phyloP scores from a whole-genome alignment of 192 early-diverging fungal genomes.

The Gaertneriomyces sp. region DNA sequence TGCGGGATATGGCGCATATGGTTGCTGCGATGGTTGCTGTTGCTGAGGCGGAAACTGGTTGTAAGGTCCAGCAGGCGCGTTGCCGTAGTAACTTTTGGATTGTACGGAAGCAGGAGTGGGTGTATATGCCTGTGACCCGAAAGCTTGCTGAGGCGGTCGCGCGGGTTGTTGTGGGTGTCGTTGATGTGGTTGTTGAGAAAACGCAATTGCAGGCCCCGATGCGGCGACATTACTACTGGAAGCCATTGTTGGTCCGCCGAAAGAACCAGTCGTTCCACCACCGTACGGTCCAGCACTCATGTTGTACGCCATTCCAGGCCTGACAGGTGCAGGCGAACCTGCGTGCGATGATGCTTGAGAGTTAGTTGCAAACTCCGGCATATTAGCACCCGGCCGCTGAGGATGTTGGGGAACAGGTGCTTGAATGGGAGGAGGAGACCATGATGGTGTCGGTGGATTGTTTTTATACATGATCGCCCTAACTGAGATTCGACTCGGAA shows the following conservation, averaged over 20 bases:
- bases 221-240: too few species aligned
- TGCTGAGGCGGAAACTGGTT: not conserved
- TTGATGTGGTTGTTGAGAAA: too few species aligned
- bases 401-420: constrained; percentile 29
- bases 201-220: too few species aligned
- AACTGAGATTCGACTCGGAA: too few species aligned
- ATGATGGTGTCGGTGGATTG: constrained; percentile 17
- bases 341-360: constrained; percentile 4
- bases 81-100: too few species aligned
- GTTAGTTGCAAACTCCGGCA: not conserved
- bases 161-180: too few species aligned
- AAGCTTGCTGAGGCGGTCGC: too few species aligned
- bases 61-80: too few species aligned
- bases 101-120: too few species aligned
- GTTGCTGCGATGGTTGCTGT: not conserved
- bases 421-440: constrained; percentile 29
- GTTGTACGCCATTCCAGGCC: constrained; percentile 1
- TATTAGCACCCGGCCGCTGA: constrained; percentile 1
- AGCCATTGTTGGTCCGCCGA: not conserved
- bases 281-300: not conserved
- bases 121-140: too few species aligned
- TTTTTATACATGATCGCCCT: constrained; percentile 20
- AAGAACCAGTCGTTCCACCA: not conserved
- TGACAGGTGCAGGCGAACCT: constrained; percentile 6
- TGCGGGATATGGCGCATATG: not conserved